These are phyloP conservation scores for Calonectria pteridis DNA, from an alignment of 2,329 filamentous ascomycete genomes.

Conservation along the genomic window DNA sequence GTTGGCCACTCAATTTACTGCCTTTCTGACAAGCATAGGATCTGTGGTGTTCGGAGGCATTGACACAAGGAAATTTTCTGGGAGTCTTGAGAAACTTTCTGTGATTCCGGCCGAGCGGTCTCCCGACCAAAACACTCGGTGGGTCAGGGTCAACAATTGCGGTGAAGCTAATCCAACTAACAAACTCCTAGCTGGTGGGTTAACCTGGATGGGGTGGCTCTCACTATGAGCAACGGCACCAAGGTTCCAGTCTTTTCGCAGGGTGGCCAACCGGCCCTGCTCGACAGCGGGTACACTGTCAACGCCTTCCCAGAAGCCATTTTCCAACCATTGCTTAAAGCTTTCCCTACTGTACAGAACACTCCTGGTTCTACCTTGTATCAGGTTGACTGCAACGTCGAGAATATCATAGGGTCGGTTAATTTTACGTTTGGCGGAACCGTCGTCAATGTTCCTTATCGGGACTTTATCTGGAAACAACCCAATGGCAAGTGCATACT, in stretches of 20 bases:
- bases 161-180: not conserved
- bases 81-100: slow-evolving; percentile 66
- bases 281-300: slow-evolving; percentile 77
- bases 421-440: slow-evolving; percentile 63
- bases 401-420: slow-evolving; percentile 53
- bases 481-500: slow-evolving; percentile 53
- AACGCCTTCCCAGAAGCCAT: slow-evolving; percentile 73
- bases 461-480: slow-evolving; percentile 60
- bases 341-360: slow-evolving; percentile 59
- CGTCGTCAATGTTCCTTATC: slow-evolving; percentile 58
- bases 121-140: slow-evolving; percentile 50
- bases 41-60: slow-evolving; percentile 67
- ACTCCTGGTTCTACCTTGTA: slow-evolving; percentile 57
- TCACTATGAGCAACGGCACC: slow-evolving; percentile 50
- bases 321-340: slow-evolving; percentile 58
- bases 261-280: slow-evolving; percentile 60
- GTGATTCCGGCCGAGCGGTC: slow-evolving; percentile 60
- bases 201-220: slow-evolving; percentile 52
- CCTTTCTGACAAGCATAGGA: slow-evolving; percentile 13
- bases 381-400: slow-evolving; percentile 59
- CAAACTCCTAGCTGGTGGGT: slow-evolving; percentile 55
- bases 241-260: slow-evolving; percentile 59
- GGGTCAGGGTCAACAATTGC: not conserved
- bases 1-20: not conserved
- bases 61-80: slow-evolving; percentile 67